phyloP scores from a whole-genome alignment of 495 filamentous ascomycete species.

The Cercophora samala region DNA sequence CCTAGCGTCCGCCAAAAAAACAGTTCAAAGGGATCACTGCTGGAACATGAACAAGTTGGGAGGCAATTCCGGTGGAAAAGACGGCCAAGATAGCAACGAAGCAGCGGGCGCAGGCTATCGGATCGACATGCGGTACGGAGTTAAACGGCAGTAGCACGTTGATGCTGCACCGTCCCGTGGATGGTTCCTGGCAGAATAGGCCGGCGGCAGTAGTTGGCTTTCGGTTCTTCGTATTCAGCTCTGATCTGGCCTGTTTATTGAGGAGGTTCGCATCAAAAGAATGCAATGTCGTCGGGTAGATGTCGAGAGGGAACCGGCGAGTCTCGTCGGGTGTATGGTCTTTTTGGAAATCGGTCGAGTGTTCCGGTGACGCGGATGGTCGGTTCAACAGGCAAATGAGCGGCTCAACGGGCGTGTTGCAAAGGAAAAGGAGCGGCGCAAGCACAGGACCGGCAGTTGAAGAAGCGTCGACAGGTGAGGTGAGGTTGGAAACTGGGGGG shows the following conservation, averaged over 20 bases:
- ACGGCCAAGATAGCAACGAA: background rate
- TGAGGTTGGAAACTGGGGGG: constrained; percentile 4
- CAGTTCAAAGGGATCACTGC: background rate
- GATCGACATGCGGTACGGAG: background rate
- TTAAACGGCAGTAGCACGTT: constrained; percentile 12
- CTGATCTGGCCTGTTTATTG: background rate
- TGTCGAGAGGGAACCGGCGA: too few species aligned
- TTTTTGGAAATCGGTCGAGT: background rate
- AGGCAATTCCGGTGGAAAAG: background rate
- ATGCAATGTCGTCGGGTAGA: too few species aligned
- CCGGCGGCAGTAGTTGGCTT: constrained; percentile 13
- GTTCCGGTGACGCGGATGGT: background rate
- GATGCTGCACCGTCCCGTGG: constrained; percentile 29
- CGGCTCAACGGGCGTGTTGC: constrained; percentile 8
- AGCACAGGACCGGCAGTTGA: background rate
- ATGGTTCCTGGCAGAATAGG: constrained; percentile 17
- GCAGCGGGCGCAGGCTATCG: constrained; percentile 3
- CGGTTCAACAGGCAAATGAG: constrained; percentile 19
- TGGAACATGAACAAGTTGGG: background rate
- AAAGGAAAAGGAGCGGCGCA: constrained; percentile 19
- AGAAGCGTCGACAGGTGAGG: background rate
- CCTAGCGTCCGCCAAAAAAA: background rate
- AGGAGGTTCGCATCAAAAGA: background rate
- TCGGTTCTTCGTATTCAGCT: background rate
- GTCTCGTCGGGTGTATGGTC: too few species aligned